These are phyloP conservation scores for Hypericum perforatum DNA, from an alignment of 345 rosid species.

Conservation along the genomic window DNA sequence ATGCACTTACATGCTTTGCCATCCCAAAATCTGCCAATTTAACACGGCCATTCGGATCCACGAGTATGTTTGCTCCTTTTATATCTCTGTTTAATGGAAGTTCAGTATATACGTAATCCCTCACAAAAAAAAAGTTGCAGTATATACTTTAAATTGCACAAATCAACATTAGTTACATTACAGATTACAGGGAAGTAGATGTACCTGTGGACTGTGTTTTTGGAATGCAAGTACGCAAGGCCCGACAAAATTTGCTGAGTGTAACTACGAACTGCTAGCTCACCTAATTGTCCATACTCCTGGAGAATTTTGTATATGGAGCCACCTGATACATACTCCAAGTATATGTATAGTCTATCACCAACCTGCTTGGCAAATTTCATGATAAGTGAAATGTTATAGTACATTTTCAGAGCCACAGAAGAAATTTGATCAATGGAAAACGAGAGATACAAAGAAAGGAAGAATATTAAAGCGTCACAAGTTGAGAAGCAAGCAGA, in stretches of 20 bases:
- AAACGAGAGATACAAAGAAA: too few relatives aligned
- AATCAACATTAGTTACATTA: neutral
- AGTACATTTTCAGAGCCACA: too few relatives aligned
- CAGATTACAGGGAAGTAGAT: neutral
- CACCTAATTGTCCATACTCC: constrained; percentile 68
- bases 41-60: constrained; percentile 65
- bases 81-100: constrained; percentile 43
- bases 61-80: constrained; percentile 76
- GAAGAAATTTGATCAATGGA: too few relatives aligned
- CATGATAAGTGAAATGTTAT: too few relatives aligned
- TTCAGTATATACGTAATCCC: constrained; percentile 3
- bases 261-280: constrained; percentile 54
- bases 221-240: constrained; percentile 59
- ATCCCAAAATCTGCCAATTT: constrained; percentile 81
- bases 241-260: constrained; percentile 74
- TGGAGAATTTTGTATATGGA: constrained; percentile 72
- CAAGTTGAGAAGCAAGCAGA: too few relatives aligned
- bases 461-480: too few relatives aligned
- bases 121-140: neutral
- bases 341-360: constrained; percentile 56
- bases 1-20: constrained; percentile 71
- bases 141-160: neutral
- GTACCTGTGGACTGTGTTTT: constrained; percentile 65
- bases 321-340: constrained; percentile 76
- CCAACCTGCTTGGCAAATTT: constrained; percentile 33